Evolutionary conservation across 306 rosid species (phyloP).

Genomic region (Vachellia collinsii): DNA sequence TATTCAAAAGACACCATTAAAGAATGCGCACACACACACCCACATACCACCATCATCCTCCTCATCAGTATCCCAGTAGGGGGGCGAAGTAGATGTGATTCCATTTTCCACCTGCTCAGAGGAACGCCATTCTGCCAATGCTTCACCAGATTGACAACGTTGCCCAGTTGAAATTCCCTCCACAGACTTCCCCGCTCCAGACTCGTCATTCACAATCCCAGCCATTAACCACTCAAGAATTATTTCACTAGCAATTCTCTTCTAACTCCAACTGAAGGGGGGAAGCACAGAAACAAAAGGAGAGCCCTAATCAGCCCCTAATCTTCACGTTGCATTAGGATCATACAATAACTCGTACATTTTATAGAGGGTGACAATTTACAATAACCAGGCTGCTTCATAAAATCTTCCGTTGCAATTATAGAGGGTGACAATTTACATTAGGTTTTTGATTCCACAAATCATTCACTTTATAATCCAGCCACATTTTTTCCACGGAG

Average conservation of each 20-base stretch:
- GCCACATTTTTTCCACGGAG: background rate
- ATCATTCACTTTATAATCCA: constrained; percentile 8
- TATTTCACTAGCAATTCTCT: constrained; percentile 48
- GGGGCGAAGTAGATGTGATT: constrained; percentile 86
- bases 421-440: background rate
- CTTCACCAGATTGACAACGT: constrained; percentile 82
- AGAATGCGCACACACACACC: background rate
- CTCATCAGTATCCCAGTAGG: constrained; percentile 95
- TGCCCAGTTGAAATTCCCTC: constrained; percentile 81
- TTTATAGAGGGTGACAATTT: background rate
- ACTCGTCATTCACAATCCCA: constrained; percentile 77
- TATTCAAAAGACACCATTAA: background rate
- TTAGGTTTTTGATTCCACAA: background rate
- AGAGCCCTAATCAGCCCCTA: constrained; percentile 23
- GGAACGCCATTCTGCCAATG: constrained; percentile 96
- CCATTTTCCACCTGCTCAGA: constrained; percentile 99
- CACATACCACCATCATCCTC: constrained; percentile 73
- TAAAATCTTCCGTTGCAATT: background rate
- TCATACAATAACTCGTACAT: constrained; percentile 19
- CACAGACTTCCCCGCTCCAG: constrained; percentile 70
- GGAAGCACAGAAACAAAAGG: constrained; percentile 8
- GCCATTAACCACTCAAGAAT: constrained; percentile 73
- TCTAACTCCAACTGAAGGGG: constrained; percentile 44
- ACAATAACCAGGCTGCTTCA: background rate
- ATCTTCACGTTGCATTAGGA: constrained; percentile 36